These are phyloP conservation scores for Globisporangium irregulare DNA, from an alignment of 352 stramenopile species.

Conservation along the genomic window DNA sequence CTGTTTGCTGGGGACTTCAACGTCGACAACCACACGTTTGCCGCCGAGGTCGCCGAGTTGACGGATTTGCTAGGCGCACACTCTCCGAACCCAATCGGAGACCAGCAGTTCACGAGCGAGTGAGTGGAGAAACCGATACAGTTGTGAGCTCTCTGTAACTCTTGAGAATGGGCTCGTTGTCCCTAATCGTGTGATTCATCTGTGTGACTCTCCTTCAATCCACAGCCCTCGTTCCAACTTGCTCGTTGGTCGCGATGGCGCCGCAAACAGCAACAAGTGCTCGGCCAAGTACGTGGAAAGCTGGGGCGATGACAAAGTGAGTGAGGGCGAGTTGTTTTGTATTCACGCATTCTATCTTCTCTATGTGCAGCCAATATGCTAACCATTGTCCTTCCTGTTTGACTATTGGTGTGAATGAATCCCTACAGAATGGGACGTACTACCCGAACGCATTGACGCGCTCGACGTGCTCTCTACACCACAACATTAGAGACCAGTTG, in stretches of 20 bases:
- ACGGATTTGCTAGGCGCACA: conserved; percentile 51
- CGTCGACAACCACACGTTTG: conserved; percentile 78
- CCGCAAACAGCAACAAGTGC: conserved; percentile 74
- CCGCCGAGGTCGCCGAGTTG: conserved; percentile 61
- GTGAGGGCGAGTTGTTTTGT: background rate
- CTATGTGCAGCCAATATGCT: background rate
- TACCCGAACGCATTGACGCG: conserved; percentile 48
- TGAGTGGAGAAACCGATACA: conserved; percentile 23
- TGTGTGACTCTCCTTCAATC: background rate
- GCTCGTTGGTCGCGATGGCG: conserved; percentile 75
- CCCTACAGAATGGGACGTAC: conserved; percentile 52
- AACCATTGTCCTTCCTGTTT: background rate
- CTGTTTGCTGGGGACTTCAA: conserved; percentile 85
- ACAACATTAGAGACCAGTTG: conserved; percentile 14
- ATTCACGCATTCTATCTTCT: background rate
- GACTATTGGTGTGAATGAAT: background rate
- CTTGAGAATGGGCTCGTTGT: too few relatives aligned
- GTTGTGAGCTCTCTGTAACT: too few relatives aligned
- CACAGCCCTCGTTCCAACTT: conserved; percentile 71
- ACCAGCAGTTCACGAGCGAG: conserved; percentile 80
- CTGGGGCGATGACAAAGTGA: conserved; percentile 60
- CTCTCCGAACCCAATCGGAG: conserved; percentile 41
- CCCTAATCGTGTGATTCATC: too few relatives aligned
- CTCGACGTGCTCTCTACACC: conserved; percentile 40
- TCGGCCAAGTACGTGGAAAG: conserved; percentile 59